A percentile compares a stretch with the other conserved stretches of the same genome.
These are phyloP conservation scores for Eutrema salsugineum DNA, from an alignment of 441 rosid genomes.

Conservation along the genomic window DNA sequence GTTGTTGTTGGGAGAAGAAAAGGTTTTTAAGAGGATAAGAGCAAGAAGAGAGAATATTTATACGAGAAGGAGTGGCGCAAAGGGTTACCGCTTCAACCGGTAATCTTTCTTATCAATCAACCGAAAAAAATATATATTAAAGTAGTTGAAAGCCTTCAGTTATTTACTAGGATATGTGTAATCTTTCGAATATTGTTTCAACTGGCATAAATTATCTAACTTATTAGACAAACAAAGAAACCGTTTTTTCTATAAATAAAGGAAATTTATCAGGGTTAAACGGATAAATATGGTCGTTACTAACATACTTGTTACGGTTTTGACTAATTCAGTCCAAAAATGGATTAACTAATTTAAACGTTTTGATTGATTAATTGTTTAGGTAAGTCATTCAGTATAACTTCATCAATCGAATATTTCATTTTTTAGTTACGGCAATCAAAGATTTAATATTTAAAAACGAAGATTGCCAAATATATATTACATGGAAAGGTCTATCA, in stretches of 20 bases:
- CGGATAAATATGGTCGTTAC: conserved; percentile 23
- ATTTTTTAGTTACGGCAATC: no score
- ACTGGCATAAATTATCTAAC: conserved; percentile 5
- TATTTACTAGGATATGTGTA: neutral
- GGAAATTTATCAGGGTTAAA: neutral
- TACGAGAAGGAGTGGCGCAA: conserved; percentile 12
- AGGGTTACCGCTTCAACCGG: conserved; percentile 21
- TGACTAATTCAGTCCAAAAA: conserved; percentile 49
- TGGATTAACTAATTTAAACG: conserved; percentile 42
- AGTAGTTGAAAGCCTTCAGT: neutral
- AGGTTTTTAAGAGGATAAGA: conserved; percentile 28
- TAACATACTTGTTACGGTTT: conserved; percentile 16
- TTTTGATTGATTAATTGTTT: conserved; percentile 33
- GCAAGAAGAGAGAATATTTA: conserved; percentile 21
- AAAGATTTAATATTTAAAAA: neutral
- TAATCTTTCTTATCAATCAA: neutral
- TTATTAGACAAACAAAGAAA: neutral
- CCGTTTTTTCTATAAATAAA: conserved; percentile 19
- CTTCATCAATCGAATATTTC: neutral
- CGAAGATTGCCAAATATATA: no score
- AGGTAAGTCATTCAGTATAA: neutral
- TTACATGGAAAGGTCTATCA: neutral
- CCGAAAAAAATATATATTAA: neutral
- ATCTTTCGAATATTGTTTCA: neutral
- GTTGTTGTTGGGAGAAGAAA: neutral